phyloP scores from a whole-genome alignment of 1,139 yeast genomes.

The Kodamaea suecica region DNA sequence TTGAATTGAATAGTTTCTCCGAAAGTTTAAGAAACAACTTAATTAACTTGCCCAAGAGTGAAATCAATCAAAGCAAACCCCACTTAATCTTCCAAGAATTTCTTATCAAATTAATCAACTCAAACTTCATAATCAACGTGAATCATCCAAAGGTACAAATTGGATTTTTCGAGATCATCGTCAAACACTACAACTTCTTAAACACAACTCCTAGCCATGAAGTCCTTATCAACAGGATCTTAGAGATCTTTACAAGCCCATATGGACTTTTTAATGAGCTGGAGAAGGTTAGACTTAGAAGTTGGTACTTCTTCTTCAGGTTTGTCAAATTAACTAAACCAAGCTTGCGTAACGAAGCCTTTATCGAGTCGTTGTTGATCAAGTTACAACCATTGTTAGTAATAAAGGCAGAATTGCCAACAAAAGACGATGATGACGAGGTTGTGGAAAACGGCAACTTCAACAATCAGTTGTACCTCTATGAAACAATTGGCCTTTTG shows the following conservation, averaged over 20 bases:
- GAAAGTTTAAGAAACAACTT: constrained; percentile 77
- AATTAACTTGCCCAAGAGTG: constrained; percentile 62
- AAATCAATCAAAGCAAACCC: constrained; percentile 61
- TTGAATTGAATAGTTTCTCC: constrained; percentile 71
- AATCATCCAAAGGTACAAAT: constrained; percentile 79
- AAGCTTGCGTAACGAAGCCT: constrained; percentile 38
- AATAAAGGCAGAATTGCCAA: constrained; percentile 57
- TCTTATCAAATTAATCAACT: constrained; percentile 62
- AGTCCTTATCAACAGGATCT: constrained; percentile 57
- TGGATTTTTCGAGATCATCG: constrained; percentile 77
- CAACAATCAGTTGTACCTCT: constrained; percentile 75
- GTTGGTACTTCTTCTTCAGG: constrained; percentile 88
- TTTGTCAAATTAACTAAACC: constrained; percentile 78
- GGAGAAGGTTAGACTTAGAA: constrained; percentile 73
- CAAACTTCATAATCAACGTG: constrained; percentile 48
- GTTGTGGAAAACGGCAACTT: constrained; percentile 60
- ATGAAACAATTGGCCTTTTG: constrained; percentile 74
- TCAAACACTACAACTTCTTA: constrained; percentile 72
- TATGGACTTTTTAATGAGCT: constrained; percentile 75
- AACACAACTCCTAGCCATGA: constrained; percentile 43
- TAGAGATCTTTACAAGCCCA: constrained; percentile 75
- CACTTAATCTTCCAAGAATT: constrained; percentile 57
- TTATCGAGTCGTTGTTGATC: constrained; percentile 38
- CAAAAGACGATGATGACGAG: constrained; percentile 51
- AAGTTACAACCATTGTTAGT: constrained; percentile 49